Conservation (phyloP, 345 rosid species). For the Carallia pectinifolia region DNA sequence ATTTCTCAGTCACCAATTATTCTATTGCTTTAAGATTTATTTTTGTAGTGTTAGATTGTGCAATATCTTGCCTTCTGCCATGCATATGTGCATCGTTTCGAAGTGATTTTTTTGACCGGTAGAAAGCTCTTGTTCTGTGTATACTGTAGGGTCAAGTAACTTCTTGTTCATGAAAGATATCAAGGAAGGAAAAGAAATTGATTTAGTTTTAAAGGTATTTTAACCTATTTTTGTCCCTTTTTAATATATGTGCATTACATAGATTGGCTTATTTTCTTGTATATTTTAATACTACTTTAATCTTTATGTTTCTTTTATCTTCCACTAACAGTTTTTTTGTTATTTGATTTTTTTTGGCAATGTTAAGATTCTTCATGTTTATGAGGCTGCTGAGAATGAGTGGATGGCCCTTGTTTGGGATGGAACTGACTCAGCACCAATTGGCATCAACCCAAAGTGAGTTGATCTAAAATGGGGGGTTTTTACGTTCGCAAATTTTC, state of each 20-base stretch:
- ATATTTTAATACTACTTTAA: no score
- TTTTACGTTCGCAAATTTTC: no score
- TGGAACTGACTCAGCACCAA: slow-evolving; percentile 73
- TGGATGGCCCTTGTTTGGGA: slow-evolving; percentile 68
- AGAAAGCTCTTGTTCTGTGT: slow-evolving; percentile 2
- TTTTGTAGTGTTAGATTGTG: no score
- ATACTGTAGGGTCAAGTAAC: slow-evolving; percentile 31
- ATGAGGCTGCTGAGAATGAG: slow-evolving; percentile 35
- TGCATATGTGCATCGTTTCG: background rate
- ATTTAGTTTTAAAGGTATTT: slow-evolving; percentile 59
- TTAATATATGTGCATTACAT: background rate
- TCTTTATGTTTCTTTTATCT: no score
- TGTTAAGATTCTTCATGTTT: slow-evolving; percentile 55
- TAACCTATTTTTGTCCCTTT: background rate
- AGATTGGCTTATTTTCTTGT: background rate
- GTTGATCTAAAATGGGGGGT: slow-evolving; percentile 15
- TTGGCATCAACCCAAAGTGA: slow-evolving; percentile 46
- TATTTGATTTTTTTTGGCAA: slow-evolving; percentile 16
- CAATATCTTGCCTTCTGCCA: no score
- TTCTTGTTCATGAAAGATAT: slow-evolving; percentile 58
- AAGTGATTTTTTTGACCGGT: background rate
- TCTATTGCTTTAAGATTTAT: no score
- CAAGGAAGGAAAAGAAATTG: slow-evolving; percentile 34
- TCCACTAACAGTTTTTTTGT: slow-evolving; percentile 8
- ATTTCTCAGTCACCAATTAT: no score